Conservation (phyloP, 352 stramenopile genomes). For the Blastocystis hominis region DNA sequence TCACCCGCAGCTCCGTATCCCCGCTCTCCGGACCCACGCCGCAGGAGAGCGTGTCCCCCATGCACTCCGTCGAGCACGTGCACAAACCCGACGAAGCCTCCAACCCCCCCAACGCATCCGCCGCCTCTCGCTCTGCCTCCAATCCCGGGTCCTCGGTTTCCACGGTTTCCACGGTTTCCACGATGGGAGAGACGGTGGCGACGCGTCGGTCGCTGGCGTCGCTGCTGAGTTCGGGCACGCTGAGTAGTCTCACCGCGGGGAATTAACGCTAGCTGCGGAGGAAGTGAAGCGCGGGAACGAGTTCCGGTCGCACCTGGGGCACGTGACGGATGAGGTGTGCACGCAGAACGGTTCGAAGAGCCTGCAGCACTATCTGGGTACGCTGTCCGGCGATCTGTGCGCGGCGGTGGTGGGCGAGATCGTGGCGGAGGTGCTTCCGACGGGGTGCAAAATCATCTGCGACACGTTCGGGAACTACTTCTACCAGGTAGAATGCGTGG, state of each 20-base stretch:
- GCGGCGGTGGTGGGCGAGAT: background rate
- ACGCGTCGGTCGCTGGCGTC: background rate
- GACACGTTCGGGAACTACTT: slow-evolving; percentile 43
- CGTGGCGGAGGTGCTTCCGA: background rate
- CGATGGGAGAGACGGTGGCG: too few relatives aligned
- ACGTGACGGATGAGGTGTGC: background rate
- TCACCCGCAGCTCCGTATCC: background rate
- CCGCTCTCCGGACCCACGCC: background rate
- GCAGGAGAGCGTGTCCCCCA: background rate
- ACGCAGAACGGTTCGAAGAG: slow-evolving; percentile 27
- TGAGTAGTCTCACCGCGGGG: background rate
- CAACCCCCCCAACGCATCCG: too few relatives aligned
- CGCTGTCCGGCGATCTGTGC: background rate
- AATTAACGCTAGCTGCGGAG: background rate
- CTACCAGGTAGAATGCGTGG: background rate
- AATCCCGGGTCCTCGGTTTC: too few relatives aligned
- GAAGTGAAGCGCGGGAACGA: background rate
- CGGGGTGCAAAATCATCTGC: background rate
- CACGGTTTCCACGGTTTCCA: too few relatives aligned
- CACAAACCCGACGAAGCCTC: background rate
- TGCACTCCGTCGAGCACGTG: background rate
- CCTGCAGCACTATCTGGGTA: background rate
- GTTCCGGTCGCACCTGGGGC: background rate
- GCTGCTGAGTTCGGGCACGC: background rate
- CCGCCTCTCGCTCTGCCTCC: too few relatives aligned